Conservation (phyloP, 192 early-diverging fungal genomes). For the Pilobolus umbonatus region DNA sequence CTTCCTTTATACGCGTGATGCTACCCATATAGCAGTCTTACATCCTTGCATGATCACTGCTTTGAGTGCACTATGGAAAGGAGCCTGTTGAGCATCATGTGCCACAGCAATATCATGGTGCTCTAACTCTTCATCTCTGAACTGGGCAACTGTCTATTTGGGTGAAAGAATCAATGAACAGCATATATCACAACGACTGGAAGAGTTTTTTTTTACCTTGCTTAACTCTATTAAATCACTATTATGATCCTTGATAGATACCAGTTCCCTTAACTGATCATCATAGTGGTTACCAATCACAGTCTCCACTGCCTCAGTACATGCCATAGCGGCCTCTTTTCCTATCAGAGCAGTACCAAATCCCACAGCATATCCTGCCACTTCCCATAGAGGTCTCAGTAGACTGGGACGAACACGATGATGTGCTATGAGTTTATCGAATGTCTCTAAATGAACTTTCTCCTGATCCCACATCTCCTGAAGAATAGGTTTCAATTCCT, state of each 20-base stretch:
- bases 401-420: constrained; percentile 83
- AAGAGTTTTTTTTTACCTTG: constrained; percentile 37
- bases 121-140: constrained; percentile 94
- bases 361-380: constrained; percentile 81
- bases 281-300: constrained; percentile 96
- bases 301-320: constrained; percentile 96
- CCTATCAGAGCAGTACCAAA: constrained; percentile 83
- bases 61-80: constrained; percentile 67
- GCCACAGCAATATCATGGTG: constrained; percentile 88
- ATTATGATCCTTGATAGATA: constrained; percentile 55
- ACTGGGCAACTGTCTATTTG: constrained; percentile 69
- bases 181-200: not conserved
- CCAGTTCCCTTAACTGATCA: constrained; percentile 85
- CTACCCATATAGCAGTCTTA: constrained; percentile 89
- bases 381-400: constrained; percentile 82
- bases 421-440: constrained; percentile 70
- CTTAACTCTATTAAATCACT: constrained; percentile 56
- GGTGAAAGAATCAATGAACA: not conserved
- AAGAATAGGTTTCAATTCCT: constrained; percentile 63
- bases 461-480: constrained; percentile 98
- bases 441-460: constrained; percentile 71
- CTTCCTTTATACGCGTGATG: constrained; percentile 70
- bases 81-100: constrained; percentile 80
- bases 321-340: constrained; percentile 97
- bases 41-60: constrained; percentile 83